A percentile compares a stretch with the other conserved stretches of the same genome.
These are phyloP conservation scores for Pseudodiploospora longispora DNA, from an alignment of 2,329 filamentous ascomycete species.

Conservation along the genomic window DNA sequence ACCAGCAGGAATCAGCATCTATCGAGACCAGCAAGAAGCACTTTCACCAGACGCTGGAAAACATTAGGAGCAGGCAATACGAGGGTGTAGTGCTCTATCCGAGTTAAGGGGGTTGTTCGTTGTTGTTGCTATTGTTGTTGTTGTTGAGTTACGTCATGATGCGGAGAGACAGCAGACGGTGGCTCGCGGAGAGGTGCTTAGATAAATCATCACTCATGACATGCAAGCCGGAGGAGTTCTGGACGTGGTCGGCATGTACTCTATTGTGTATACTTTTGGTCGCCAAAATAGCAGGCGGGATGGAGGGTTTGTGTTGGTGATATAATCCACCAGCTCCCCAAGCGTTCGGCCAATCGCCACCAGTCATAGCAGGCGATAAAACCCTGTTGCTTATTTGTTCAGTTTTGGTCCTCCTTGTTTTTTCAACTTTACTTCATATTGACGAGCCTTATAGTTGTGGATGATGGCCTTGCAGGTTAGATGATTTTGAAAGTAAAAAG, in stretches of 20 bases:
- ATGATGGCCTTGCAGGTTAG: too few relatives aligned
- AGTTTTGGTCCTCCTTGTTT: too few relatives aligned
- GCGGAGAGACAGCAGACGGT: background rate
- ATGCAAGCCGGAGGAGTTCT: constrained; percentile 2
- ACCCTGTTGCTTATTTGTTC: too few relatives aligned
- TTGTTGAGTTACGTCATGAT: background rate
- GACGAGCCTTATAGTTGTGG: too few relatives aligned
- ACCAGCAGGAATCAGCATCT: constrained; percentile 69
- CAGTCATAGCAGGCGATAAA: too few relatives aligned
- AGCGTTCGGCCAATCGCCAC: too few relatives aligned
- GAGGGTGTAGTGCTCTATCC: constrained; percentile 77
- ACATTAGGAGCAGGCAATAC: constrained; percentile 85
- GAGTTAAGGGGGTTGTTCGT: constrained; percentile 21
- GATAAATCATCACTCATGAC: constrained; percentile 4
- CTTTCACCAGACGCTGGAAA: constrained; percentile 90
- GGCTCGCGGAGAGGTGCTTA: constrained; percentile 3
- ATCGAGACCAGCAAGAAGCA: constrained; percentile 88
- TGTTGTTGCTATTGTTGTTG: too few relatives aligned
- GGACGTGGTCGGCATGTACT: constrained; percentile 7
- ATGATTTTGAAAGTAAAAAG: too few relatives aligned
- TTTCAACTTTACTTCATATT: too few relatives aligned
- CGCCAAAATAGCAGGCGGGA: background rate
- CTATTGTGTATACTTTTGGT: constrained; percentile 2
- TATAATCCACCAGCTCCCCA: background rate
- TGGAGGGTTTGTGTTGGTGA: background rate